These are phyloP conservation scores for Starmerella sirachaensis DNA, from an alignment of 805 yeast genomes.

Conservation along the genomic window DNA sequence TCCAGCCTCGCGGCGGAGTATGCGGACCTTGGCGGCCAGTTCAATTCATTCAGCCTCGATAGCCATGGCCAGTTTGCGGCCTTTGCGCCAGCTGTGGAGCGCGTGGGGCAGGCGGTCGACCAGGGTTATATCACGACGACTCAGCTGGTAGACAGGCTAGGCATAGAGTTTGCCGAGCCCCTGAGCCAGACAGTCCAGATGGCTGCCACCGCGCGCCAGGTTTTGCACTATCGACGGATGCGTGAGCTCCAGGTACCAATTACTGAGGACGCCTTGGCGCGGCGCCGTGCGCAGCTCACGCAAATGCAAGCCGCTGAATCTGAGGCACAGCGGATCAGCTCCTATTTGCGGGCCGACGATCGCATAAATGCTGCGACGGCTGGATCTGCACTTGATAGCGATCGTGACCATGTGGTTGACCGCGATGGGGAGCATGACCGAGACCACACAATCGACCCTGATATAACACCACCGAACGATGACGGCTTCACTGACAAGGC, in stretches of 20 bases:
- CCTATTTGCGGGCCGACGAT: conserved; percentile 25
- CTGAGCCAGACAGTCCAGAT: conserved; percentile 60
- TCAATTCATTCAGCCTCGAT: conserved; percentile 49
- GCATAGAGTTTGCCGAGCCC: conserved; percentile 54
- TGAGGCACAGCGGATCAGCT: conserved; percentile 35
- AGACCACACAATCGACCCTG: conserved; percentile 9
- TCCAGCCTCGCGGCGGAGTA: conserved; percentile 51
- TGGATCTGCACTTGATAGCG: conserved; percentile 3
- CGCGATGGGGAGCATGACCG: conserved; percentile 7
- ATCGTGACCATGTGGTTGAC: conserved; percentile 11
- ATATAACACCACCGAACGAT: not conserved
- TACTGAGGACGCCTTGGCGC: conserved; percentile 31
- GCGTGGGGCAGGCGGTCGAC: conserved; percentile 78
- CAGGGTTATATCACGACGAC: conserved; percentile 41
- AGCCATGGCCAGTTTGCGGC: conserved; percentile 26
- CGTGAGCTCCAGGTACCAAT: conserved; percentile 44
- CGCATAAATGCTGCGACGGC: conserved; percentile 20
- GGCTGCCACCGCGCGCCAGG: conserved; percentile 44
- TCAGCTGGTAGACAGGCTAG: conserved; percentile 40
- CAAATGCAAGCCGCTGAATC: conserved; percentile 34
- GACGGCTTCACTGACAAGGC: not conserved
- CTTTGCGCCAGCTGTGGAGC: conserved; percentile 51
- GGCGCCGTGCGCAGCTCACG: conserved; percentile 29
- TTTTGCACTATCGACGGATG: conserved; percentile 48
- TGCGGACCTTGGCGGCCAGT: conserved; percentile 65